These are phyloP conservation scores for Boletus vermiculosoides DNA, from an alignment of 768 basidiomycete species.

Conservation along the genomic window DNA sequence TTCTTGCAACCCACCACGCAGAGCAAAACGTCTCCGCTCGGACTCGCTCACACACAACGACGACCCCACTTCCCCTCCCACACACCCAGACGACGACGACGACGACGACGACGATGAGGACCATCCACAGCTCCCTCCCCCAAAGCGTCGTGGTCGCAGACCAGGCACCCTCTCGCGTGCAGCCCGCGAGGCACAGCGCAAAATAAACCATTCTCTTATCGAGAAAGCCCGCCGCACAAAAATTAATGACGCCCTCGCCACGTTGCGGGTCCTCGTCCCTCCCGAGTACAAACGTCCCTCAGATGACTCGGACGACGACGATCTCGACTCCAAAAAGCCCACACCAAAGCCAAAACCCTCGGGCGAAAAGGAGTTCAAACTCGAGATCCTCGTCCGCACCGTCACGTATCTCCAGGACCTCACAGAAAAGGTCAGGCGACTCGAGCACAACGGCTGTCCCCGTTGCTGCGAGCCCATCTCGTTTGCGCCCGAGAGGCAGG, in stretches of 20 bases:
- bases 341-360: conserved; percentile 34
- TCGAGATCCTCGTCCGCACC: conserved; percentile 84
- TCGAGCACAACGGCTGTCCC: conserved; percentile 35
- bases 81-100: conserved; percentile 27
- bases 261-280: conserved; percentile 77
- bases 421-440: conserved; percentile 48
- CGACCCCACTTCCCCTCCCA: conserved; percentile 3
- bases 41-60: not conserved
- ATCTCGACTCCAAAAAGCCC: conserved; percentile 28
- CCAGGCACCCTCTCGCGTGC: conserved; percentile 70
- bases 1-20: conserved; percentile 45
- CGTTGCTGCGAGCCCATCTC: conserved; percentile 24
- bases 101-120: conserved; percentile 30
- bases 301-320: conserved; percentile 34
- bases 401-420: conserved; percentile 77
- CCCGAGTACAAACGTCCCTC: conserved; percentile 41
- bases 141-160: conserved; percentile 69
- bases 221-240: conserved; percentile 93
- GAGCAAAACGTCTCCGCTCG: conserved; percentile 41
- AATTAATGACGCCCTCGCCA: conserved; percentile 88
- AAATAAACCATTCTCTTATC: conserved; percentile 92
- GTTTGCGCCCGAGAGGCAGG: not conserved
- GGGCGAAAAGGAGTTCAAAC: conserved; percentile 87
- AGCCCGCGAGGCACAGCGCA: conserved; percentile 82
- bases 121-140: conserved; percentile 23